These are phyloP conservation scores for Phlegmacium glaucopus DNA, from an alignment of 768 basidiomycete species.

Conservation along the genomic window DNA sequence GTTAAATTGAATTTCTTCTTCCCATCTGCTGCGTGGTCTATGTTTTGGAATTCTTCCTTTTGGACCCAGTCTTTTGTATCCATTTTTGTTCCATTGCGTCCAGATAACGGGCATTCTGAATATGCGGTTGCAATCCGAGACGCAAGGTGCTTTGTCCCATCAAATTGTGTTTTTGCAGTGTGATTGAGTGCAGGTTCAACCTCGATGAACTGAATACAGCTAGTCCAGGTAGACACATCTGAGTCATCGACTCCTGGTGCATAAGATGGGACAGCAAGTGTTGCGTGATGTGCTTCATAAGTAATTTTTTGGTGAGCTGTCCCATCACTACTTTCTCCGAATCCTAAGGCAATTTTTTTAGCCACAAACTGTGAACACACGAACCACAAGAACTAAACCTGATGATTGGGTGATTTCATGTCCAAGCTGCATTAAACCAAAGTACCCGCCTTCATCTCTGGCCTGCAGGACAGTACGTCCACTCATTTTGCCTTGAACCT, in stretches of 20 bases:
- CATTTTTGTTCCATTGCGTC: slow-evolving; percentile 5
- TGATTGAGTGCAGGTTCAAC: slow-evolving; percentile 19
- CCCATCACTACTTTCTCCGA: slow-evolving; percentile 22
- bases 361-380: neutral
- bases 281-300: slow-evolving; percentile 16
- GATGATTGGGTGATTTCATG: slow-evolving; percentile 5
- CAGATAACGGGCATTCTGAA: slow-evolving; percentile 15
- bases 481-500: slow-evolving; percentile 7
- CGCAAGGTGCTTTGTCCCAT: slow-evolving; percentile 13
- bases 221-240: slow-evolving; percentile 14
- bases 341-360: slow-evolving; percentile 5
- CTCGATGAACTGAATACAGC: slow-evolving; percentile 12
- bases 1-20: slow-evolving; percentile 18
- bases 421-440: slow-evolving; percentile 5
- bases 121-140: slow-evolving; percentile 11
- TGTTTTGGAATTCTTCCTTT: slow-evolving; percentile 17
- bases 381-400: neutral
- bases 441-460: neutral
- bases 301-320: slow-evolving; percentile 21
- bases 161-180: slow-evolving; percentile 22
- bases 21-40: slow-evolving; percentile 28
- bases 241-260: slow-evolving; percentile 10
- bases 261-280: slow-evolving; percentile 12
- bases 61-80: slow-evolving; percentile 10
- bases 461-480: neutral